Evolutionary conservation across 306 rosid genomes (phyloP).

Genomic region (Albizia julibrissin): DNA sequence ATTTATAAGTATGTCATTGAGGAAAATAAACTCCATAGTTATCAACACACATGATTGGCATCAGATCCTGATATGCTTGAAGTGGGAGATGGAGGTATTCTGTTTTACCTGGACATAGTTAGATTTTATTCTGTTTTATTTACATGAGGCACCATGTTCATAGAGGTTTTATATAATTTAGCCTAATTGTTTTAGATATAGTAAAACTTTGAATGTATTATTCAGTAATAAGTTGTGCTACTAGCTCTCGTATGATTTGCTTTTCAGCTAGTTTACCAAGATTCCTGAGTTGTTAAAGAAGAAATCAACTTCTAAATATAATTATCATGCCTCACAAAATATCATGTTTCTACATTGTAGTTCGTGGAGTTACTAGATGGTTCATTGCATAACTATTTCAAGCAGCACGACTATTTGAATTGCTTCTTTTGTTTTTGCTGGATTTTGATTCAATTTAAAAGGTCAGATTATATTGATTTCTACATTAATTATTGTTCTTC

Average conservation of each 20-base stretch:
- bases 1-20: no score
- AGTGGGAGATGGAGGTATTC: no score
- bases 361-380: conserved; percentile 92
- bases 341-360: conserved; percentile 51
- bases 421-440: conserved; percentile 98
- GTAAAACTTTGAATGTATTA: not conserved
- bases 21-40: no score
- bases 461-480: conserved; percentile 55
- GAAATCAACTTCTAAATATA: not conserved
- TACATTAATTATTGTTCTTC: not conserved
- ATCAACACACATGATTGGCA: no score
- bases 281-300: not conserved
- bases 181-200: not conserved
- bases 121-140: no score
- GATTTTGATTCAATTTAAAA: conserved; percentile 93
- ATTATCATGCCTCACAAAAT: conserved; percentile 23
- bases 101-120: no score
- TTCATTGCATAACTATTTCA: conserved; percentile 87
- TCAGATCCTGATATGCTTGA: no score
- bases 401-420: conserved; percentile 87
- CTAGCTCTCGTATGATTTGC: not conserved
- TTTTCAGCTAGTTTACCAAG: not conserved
- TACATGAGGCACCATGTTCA: no score
- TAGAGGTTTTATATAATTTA: no score
- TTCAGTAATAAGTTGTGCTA: not conserved